These are phyloP conservation scores for Bigelowiella natans DNA, from an alignment of 78 protist species.

Conservation along the genomic window DNA sequence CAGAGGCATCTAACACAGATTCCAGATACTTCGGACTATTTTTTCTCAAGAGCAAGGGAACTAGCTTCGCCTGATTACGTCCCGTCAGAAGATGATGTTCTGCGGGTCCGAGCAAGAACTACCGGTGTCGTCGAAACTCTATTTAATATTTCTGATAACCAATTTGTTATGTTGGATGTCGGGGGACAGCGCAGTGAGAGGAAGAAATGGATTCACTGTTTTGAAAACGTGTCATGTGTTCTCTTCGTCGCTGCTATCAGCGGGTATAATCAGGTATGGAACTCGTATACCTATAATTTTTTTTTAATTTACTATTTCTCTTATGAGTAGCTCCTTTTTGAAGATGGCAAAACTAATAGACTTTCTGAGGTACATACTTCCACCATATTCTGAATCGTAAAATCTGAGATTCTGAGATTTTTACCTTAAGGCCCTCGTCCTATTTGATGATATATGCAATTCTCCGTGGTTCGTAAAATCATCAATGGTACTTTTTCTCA, in stretches of 20 bases:
- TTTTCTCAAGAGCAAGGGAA: constrained; percentile 41
- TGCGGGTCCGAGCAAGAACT: constrained; percentile 60
- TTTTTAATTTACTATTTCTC: too few relatives aligned
- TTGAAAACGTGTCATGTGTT: constrained; percentile 85
- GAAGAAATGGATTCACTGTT: constrained; percentile 91
- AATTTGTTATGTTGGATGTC: constrained; percentile 61
- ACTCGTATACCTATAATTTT: too few relatives aligned
- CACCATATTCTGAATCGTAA: too few relatives aligned
- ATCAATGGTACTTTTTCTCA: constrained; percentile 77
- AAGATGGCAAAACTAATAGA: neutral
- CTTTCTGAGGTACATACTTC: too few relatives aligned
- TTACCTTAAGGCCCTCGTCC: too few relatives aligned
- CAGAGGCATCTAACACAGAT: neutral
- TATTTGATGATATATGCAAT: constrained; percentile 56
- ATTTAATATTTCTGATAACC: constrained; percentile 39
- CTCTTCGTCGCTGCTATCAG: constrained; percentile 68
- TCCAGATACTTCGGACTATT: constrained; percentile 8
- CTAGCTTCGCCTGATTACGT: constrained; percentile 41
- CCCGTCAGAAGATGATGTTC: constrained; percentile 58
- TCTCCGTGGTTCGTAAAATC: constrained; percentile 70
- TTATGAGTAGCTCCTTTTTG: too few relatives aligned
- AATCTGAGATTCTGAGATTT: too few relatives aligned
- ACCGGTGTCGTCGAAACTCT: constrained; percentile 66
- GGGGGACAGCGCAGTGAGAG: constrained; percentile 89
- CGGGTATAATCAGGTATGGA: constrained; percentile 58